Evolutionary conservation across 805 yeast genomes (phyloP).

Genomic region (Ogataea populi-albae): DNA sequence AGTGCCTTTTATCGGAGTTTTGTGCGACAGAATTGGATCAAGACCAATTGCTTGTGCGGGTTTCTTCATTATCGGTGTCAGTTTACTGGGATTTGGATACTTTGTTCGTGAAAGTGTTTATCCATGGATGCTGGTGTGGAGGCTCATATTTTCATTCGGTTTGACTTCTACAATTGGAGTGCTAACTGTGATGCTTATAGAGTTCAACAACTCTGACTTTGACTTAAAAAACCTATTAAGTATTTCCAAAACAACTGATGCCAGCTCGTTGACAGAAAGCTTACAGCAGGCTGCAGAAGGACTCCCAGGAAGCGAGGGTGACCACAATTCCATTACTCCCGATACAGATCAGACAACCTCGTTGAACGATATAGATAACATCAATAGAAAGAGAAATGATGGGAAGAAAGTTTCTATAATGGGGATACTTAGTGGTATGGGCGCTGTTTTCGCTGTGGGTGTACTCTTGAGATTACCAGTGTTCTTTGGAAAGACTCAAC

Average conservation of each 20-base stretch:
- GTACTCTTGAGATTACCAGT: conserved; percentile 57
- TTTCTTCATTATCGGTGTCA: conserved; percentile 43
- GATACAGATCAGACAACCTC: conserved; percentile 9
- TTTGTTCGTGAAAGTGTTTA: conserved; percentile 39
- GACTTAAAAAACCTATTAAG: conserved; percentile 26
- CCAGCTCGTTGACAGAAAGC: conserved; percentile 1
- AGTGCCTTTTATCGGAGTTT: conserved; percentile 63
- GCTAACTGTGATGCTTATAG: conserved; percentile 48
- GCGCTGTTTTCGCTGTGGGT: conserved; percentile 63
- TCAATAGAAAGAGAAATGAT: conserved; percentile 33
- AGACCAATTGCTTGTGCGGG: conserved; percentile 50
- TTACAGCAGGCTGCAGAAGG: conserved; percentile 21
- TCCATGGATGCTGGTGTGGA: conserved; percentile 48
- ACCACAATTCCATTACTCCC: conserved; percentile 14
- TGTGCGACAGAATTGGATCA: conserved; percentile 62
- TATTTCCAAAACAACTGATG: conserved; percentile 7
- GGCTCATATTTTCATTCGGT: conserved; percentile 61
- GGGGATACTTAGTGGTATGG: conserved; percentile 62
- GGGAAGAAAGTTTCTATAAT: conserved; percentile 60
- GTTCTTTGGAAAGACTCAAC: conserved; percentile 37
- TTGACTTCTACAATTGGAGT: conserved; percentile 47
- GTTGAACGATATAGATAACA: conserved; percentile 16
- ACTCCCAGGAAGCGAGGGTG: conserved; percentile 2
- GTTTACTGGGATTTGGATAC: conserved; percentile 48
- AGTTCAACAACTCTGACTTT: conserved; percentile 44